A percentile compares a stretch with the other conserved stretches of the same genome.
These are phyloP conservation scores for Lachnellula hyalina DNA, from an alignment of 2,329 filamentous ascomycete genomes.

Conservation along the genomic window DNA sequence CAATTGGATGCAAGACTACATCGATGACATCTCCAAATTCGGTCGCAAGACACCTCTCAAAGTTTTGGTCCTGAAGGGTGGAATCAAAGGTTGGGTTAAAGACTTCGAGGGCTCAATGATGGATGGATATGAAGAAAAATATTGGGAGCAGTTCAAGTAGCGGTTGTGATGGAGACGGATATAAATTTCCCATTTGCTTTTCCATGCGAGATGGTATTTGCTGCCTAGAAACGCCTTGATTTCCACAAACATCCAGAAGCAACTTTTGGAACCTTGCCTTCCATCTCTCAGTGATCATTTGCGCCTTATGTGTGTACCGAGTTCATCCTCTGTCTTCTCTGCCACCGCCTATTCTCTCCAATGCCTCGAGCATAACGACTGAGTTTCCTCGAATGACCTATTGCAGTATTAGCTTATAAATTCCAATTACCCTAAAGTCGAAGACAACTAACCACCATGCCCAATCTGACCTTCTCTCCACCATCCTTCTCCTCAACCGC, in stretches of 20 bases:
- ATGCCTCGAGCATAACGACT: conserved; percentile 92
- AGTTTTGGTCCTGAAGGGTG: conserved; percentile 45
- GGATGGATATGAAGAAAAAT: conserved; percentile 44
- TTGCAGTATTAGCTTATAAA: conserved; percentile 11
- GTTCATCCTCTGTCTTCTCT: conserved; percentile 35
- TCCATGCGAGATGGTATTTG: conserved; percentile 22
- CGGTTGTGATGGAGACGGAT: neutral
- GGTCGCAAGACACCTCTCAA: conserved; percentile 38
- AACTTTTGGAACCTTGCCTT: conserved; percentile 2
- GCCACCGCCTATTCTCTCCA: conserved; percentile 62
- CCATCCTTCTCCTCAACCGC: conserved; percentile 91
- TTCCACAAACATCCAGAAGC: conserved; percentile 8
- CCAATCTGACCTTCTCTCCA: conserved; percentile 82
- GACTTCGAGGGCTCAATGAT: conserved; percentile 42
- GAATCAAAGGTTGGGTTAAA: conserved; percentile 51
- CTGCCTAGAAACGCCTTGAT: conserved; percentile 20
- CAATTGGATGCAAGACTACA: conserved; percentile 52
- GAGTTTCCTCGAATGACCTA: conserved; percentile 96
- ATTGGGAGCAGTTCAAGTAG: conserved; percentile 30
- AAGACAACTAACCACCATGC: conserved; percentile 72
- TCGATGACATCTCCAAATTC: conserved; percentile 39
- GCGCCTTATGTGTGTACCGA: neutral
- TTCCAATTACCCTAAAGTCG: neutral
- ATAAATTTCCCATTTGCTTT: conserved; percentile 15
- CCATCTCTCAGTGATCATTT: neutral